phyloP scores from a whole-genome alignment of 1,284 basidiomycete genomes.

The Fistulinella staudtii region DNA sequence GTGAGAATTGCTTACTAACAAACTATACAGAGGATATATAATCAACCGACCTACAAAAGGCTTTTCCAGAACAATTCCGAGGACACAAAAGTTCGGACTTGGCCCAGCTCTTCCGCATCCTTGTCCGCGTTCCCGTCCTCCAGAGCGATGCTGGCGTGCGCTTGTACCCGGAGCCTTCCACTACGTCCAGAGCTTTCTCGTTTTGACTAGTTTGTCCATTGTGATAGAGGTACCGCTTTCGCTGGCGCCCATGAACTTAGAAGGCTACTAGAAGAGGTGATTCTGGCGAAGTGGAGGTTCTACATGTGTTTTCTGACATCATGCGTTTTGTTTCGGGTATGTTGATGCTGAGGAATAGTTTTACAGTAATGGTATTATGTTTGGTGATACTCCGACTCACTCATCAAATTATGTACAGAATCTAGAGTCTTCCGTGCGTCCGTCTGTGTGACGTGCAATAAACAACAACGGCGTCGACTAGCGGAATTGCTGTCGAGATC shows the following conservation, averaged over 20 bases:
- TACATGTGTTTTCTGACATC: constrained; percentile 14
- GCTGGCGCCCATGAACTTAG: constrained; percentile 36
- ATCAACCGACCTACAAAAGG: too few species aligned
- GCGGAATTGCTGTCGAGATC: too few species aligned
- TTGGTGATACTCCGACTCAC: too few species aligned
- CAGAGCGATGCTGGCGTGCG: constrained; percentile 49
- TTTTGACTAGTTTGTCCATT: constrained; percentile 39
- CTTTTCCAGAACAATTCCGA: constrained; percentile 55
- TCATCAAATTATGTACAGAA: too few species aligned
- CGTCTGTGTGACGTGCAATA: too few species aligned
- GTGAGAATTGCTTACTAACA: constrained; percentile 28
- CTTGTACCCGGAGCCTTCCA: constrained; percentile 33
- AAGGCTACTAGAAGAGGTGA: constrained; percentile 26
- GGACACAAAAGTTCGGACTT: constrained; percentile 86
- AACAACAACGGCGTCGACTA: too few species aligned
- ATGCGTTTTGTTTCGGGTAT: neutral
- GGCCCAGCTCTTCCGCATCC: constrained; percentile 73
- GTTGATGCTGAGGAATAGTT: neutral
- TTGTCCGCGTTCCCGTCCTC: constrained; percentile 89
- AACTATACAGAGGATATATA: constrained; percentile 9
- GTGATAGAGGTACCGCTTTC: constrained; percentile 55
- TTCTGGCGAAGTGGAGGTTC: constrained; percentile 22
- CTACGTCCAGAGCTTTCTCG: constrained; percentile 33
- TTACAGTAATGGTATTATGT: too few species aligned
- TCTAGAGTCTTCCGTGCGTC: too few species aligned